Evolutionary conservation across 2,329 filamentous ascomycete species (phyloP), one percentile per base, ranked within the genome.

Genomic region (Aspergillus tubingensis): DNA sequence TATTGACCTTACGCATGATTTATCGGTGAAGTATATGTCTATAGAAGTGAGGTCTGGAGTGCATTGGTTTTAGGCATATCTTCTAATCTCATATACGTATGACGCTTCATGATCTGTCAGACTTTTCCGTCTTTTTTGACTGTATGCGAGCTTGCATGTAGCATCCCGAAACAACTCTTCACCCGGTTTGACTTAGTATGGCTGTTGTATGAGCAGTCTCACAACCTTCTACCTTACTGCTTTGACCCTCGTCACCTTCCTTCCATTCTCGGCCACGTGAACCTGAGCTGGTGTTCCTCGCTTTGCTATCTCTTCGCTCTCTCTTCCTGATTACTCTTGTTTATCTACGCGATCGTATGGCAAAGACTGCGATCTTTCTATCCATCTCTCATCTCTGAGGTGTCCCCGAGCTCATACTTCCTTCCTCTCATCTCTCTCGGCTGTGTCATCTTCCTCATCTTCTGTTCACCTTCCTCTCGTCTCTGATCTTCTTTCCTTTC

Each of bases 41-140:
- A 58, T 61, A 58, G 59, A 54, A 36, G 52, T 39, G 21, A 54
- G 43, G 41, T 52, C 47, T 57, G 56, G 56, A 54, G 48, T 60
- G 54, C 25, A 57, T 48, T 15, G 53, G 47, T 58, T 25, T 19
- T 25, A 27, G 10, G 19, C 36, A 43, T 58, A n/a, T 27, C 36
- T 47, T 36, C 38, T 52, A 27, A 48, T 54, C 13, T 44, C 25
- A 54, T 27, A 53, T 38, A 17, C 43, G 30, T 50, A 55, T 52
- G 41, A 59, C 32, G 32, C 32, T 11, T 36, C 11, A 36, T 36
- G 10, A 36, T 36, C 10, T 36, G 10, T 36, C 32, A 36, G 11
- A 5, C 1, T 36, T 11, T 36, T 36, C 5, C 10, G 0, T 36
- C 32, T 36, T 13, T 11, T 36, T 5, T 0, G 5, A 36, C 11